Conservation (phyloP, 1,139 yeast species). For the Suhomyces kunorum region DNA sequence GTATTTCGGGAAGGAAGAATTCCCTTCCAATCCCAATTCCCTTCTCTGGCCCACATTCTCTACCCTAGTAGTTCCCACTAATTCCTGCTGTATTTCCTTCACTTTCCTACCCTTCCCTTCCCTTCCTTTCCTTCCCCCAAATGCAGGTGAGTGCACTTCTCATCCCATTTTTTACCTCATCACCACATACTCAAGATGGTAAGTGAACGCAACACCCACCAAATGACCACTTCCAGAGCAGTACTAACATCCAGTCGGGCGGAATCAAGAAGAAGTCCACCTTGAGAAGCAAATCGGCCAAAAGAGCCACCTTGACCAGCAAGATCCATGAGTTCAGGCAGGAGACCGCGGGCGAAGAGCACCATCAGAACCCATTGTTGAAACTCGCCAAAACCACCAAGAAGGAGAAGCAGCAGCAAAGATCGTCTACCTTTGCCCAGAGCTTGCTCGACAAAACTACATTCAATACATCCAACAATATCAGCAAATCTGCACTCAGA, state of each 20-base stretch:
- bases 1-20: no score
- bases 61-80: no score
- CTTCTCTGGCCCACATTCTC: no score
- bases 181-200: constrained; percentile 9
- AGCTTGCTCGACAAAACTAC: constrained; percentile 31
- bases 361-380: constrained; percentile 52
- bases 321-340: constrained; percentile 32
- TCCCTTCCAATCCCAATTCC: no score
- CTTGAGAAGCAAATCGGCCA: constrained; percentile 37
- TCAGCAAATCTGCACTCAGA: constrained; percentile 65
- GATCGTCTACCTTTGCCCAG: constrained; percentile 33
- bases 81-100: no score
- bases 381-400: constrained; percentile 56
- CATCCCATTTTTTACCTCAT: constrained; percentile 7
- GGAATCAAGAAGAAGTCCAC: constrained; percentile 39
- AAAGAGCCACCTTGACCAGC: constrained; percentile 22
- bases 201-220: constrained; percentile 8
- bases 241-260: constrained; percentile 31
- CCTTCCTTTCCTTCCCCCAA: neutral
- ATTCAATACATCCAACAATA: constrained; percentile 38
- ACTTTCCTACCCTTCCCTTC: no score
- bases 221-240: neutral
- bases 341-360: constrained; percentile 16
- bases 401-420: constrained; percentile 51
- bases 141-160: constrained; percentile 3